Base-by-base conservation (phyloP, 225 moss, liverwort and hornwort genomes). In the Sphagnum tenellum region DNA sequence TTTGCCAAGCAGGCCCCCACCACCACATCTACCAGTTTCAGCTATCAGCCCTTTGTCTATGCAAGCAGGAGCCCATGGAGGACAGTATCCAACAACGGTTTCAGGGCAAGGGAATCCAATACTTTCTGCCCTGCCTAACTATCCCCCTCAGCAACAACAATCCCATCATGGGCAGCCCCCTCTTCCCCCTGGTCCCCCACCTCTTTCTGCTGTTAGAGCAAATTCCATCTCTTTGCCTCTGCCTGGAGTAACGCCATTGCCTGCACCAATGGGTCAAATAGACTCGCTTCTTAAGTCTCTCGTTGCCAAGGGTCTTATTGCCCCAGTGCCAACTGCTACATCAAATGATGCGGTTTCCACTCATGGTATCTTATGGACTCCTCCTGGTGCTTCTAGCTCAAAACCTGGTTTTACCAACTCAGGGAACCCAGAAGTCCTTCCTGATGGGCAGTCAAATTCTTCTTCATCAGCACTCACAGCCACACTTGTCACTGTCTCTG, bases 131-230 rank as follows among this genome's bases (percentile, higher is more conserved):
- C 12, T 71, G 71, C 64, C 58, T 9, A 5, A 6, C 50, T 83
- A 76, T 65, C 48, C 79, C 6, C 57, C 60, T 55, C 76, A 29
- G 29, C 29, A 79, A 73, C 91, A 82, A 67, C 72, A 67, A 14
- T 63, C 75, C 59, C 82, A 88, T 66, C 71, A 71, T 63, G 70
- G 64, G 62, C 92, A 79, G 70, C 94, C 94, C 64, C 94, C 94
- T 56, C 90, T 94, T 75, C 90, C 94, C 59, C 94, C 89, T 9
- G 94, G 94, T 68, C 94, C 94, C 29, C 94, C 88, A 12, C 94
- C 91, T 11, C 79, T 76, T 68, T 86, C 89, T 11, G 77, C 91
- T 51, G 76, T 89, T 63, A 61, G 81, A 47, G 89, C 70, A 66
- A 89, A 63, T 48, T 55, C 76, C 8, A 65, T 47, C 12, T 45